These are phyloP conservation scores for Lophiostoma macrostomum DNA, from an alignment of 495 filamentous ascomycete genomes.

Conservation along the genomic window DNA sequence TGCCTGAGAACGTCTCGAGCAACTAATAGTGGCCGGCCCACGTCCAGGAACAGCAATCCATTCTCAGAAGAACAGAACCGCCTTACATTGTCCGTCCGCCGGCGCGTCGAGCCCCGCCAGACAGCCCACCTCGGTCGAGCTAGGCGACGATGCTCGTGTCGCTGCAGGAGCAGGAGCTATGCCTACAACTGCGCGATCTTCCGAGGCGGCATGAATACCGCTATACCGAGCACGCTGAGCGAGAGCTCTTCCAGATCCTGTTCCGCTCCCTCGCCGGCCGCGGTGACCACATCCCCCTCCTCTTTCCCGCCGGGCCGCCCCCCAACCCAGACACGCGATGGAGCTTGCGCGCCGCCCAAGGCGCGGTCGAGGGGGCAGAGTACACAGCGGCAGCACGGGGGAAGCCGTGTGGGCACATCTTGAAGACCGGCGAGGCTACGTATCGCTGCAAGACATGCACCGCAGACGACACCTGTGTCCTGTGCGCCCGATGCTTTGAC, in stretches of 20 bases:
- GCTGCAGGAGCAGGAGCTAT: constrained; percentile 76
- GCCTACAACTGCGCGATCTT: constrained; percentile 67
- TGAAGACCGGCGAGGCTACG: constrained; percentile 84
- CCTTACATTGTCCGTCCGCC: background rate
- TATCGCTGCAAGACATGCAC: constrained; percentile 93
- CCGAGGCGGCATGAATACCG: constrained; percentile 65
- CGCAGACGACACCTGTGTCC: constrained; percentile 58
- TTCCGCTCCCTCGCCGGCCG: constrained; percentile 81
- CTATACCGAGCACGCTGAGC: constrained; percentile 66
- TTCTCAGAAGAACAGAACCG: no score
- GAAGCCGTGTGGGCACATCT: constrained; percentile 96
- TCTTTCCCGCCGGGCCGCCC: constrained; percentile 77
- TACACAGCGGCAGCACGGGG: constrained; percentile 90
- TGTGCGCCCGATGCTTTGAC: constrained; percentile 70
- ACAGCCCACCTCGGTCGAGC: constrained; percentile 11
- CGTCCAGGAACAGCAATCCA: background rate
- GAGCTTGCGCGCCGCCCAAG: constrained; percentile 81
- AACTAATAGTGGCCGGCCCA: background rate
- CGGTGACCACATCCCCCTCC: constrained; percentile 64
- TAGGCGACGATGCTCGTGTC: constrained; percentile 47
- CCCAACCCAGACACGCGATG: constrained; percentile 51
- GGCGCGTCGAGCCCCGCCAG: background rate
- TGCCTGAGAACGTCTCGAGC: background rate
- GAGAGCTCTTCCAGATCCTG: constrained; percentile 69
- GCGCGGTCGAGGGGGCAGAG: constrained; percentile 88